Conservation (phyloP, 371 early-diverging fungal genomes). For the Circinella umbellata region DNA sequence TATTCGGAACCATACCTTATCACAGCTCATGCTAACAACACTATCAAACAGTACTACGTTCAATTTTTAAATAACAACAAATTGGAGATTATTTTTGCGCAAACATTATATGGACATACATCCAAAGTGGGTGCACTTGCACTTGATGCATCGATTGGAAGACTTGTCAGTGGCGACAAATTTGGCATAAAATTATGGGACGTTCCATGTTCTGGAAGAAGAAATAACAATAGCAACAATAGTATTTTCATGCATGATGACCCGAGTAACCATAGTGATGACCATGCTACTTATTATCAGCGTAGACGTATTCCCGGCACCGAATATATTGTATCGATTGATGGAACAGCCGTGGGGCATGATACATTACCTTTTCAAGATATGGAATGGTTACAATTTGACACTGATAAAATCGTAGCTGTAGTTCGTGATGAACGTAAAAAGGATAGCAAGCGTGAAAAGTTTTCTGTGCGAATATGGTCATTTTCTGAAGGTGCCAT, state of each 20-base stretch:
- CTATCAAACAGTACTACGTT: slow-evolving; percentile 51
- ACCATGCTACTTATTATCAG: not conserved
- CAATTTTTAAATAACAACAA: slow-evolving; percentile 1
- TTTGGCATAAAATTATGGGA: slow-evolving; percentile 54
- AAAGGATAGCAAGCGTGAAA: not conserved
- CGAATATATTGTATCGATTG: slow-evolving; percentile 23
- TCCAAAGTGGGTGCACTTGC: slow-evolving; percentile 47
- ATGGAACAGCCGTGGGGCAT: slow-evolving; percentile 7
- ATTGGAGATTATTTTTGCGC: slow-evolving; percentile 34
- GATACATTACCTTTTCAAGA: slow-evolving; percentile 21
- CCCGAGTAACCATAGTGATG: slow-evolving; percentile 7
- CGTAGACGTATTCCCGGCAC: slow-evolving; percentile 4
- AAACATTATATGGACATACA: slow-evolving; percentile 53
- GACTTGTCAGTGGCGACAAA: slow-evolving; percentile 50
- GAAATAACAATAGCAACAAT: not conserved
- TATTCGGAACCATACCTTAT: slow-evolving; percentile 47
- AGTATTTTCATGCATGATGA: slow-evolving; percentile 3
- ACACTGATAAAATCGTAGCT: slow-evolving; percentile 42
- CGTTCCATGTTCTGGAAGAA: slow-evolving; percentile 13
- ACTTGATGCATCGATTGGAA: slow-evolving; percentile 27
- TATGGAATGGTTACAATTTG: slow-evolving; percentile 36
- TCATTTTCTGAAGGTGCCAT: slow-evolving; percentile 21
- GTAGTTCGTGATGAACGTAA: slow-evolving; percentile 18
- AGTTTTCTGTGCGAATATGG: slow-evolving; percentile 25
- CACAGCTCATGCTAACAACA: slow-evolving; percentile 57